Conservation (phyloP, 163 green algal species). For the Scenedesmus sp. region DNA sequence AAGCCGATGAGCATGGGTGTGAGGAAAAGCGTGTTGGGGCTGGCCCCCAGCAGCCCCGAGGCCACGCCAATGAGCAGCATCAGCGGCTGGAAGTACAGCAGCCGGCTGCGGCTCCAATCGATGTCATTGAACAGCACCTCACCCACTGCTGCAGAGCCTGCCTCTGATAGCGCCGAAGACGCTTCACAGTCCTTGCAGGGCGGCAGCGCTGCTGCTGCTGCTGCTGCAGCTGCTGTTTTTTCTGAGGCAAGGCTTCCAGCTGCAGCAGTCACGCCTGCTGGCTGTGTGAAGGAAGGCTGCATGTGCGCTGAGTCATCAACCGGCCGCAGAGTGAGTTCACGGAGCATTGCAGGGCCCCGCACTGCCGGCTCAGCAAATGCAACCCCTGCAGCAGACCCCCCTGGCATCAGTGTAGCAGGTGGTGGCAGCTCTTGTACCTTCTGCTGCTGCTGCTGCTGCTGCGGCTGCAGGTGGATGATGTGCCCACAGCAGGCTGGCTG, state of each 20-base stretch:
- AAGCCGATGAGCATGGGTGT: background rate
- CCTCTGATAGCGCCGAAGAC: background rate
- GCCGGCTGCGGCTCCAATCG: background rate
- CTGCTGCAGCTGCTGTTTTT: background rate
- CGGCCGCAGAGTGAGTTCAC: background rate
- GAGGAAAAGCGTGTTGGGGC: background rate
- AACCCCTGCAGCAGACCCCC: background rate
- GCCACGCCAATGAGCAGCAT: background rate
- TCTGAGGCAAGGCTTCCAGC: background rate
- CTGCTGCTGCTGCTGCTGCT: background rate
- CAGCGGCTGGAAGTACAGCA: background rate
- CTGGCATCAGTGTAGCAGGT: background rate
- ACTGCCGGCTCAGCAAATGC: background rate
- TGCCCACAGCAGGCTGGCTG: background rate
- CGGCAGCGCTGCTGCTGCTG: background rate
- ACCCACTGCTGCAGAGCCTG: background rate
- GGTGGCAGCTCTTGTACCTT: background rate
- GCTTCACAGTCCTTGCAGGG: background rate
- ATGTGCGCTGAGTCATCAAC: background rate
- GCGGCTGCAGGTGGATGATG: background rate
- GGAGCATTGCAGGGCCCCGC: background rate
- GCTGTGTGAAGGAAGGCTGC: background rate
- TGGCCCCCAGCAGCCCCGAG: background rate
- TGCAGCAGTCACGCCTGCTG: background rate
- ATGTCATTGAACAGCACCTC: background rate